A percentile compares a stretch with the other conserved stretches of the same genome.
Conservation (phyloP, 2,329 filamentous ascomycete genomes). For the Blastomyces silverae region DNA sequence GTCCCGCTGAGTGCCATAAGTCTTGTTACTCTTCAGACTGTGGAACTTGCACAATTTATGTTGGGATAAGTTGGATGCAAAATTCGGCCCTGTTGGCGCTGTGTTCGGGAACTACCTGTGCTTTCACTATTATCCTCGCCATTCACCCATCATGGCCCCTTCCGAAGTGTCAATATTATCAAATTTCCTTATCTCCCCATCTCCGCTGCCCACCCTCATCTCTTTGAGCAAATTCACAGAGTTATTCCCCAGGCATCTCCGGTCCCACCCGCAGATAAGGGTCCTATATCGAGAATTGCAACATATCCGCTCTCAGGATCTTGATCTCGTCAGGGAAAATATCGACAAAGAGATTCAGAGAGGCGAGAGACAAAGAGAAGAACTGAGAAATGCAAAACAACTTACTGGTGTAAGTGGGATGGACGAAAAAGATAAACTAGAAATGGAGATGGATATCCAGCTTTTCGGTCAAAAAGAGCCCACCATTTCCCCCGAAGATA, state of each 20-base stretch:
- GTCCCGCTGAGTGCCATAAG: background rate
- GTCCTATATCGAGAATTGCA: conserved; percentile 74
- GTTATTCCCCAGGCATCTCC: conserved; percentile 64
- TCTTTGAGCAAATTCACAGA: conserved; percentile 68
- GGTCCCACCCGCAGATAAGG: conserved; percentile 60
- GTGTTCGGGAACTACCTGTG: background rate
- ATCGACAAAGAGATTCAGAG: conserved; percentile 36
- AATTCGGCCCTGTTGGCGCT: background rate
- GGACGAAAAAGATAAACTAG: conserved; percentile 31
- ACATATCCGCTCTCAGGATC: conserved; percentile 60
- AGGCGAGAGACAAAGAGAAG: conserved; percentile 35
- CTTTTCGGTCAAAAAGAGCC: conserved; percentile 47
- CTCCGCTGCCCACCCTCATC: conserved; percentile 64
- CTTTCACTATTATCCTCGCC: background rate
- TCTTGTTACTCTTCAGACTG: background rate
- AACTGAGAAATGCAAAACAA: conserved; percentile 32
- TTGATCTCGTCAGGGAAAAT: conserved; percentile 59
- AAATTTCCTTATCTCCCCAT: conserved; percentile 71
- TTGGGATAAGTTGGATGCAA: background rate
- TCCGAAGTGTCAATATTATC: conserved; percentile 68
- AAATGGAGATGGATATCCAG: conserved; percentile 48
- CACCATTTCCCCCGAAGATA: conserved; percentile 35
- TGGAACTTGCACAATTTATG: background rate
- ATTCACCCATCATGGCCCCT: conserved; percentile 53
- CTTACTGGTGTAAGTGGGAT: conserved; percentile 32